Evolutionary conservation across 805 yeast species (phyloP).

Genomic region (Lachancea meyersii): DNA sequence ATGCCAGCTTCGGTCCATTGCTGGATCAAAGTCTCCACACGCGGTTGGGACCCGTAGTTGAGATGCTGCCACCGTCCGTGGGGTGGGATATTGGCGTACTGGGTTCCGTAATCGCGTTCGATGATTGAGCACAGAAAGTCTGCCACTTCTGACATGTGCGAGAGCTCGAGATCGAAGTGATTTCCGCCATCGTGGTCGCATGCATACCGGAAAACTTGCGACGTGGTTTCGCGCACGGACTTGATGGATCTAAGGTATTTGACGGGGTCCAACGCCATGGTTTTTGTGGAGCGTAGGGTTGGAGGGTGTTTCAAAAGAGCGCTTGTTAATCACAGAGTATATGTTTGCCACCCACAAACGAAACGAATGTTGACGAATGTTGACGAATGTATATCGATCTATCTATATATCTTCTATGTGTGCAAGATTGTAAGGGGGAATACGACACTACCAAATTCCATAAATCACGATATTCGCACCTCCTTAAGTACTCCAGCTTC

Average conservation of each 20-base stretch:
- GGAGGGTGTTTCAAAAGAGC: too few relatives aligned
- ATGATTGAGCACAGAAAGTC: slow-evolving; percentile 43
- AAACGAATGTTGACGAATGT: too few relatives aligned
- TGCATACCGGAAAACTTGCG: slow-evolving; percentile 39
- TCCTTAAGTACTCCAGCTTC: too few relatives aligned
- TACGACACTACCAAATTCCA: too few relatives aligned
- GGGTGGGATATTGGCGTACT: slow-evolving; percentile 47
- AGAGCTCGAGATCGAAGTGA: slow-evolving; percentile 41
- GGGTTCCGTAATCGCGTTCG: slow-evolving; percentile 39
- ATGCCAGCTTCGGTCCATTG: slow-evolving; percentile 34
- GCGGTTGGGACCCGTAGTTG: slow-evolving; percentile 42
- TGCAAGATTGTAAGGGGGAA: too few relatives aligned
- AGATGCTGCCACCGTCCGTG: slow-evolving; percentile 68
- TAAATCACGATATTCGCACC: too few relatives aligned
- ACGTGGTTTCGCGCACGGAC: slow-evolving; percentile 50
- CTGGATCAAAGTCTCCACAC: slow-evolving; percentile 40
- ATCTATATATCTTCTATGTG: too few relatives aligned
- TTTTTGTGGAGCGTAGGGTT: not conserved
- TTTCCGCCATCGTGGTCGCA: slow-evolving; percentile 25
- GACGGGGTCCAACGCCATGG: slow-evolving; percentile 6
- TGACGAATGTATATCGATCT: too few relatives aligned
- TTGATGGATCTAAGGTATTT: slow-evolving; percentile 42
- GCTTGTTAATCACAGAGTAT: too few relatives aligned
- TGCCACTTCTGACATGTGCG: slow-evolving; percentile 38
- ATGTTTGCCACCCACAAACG: too few relatives aligned